Base-by-base conservation (phyloP, 805 yeast species). In the Millerozyma miso region DNA sequence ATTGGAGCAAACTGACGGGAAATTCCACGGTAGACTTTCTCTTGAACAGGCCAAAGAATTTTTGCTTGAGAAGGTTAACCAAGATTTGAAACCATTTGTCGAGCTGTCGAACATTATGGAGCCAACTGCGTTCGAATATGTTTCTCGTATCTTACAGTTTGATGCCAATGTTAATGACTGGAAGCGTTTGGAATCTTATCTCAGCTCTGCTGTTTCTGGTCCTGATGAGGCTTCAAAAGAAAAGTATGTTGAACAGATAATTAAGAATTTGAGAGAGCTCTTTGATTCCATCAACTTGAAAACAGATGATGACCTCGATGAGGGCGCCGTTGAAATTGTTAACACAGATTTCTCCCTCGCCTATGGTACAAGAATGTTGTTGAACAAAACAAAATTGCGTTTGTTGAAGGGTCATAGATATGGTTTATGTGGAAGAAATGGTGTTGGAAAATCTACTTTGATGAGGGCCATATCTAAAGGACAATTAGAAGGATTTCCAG, bases 401-500 rank as follows among this genome's bases (percentile, higher is more conserved):
- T 76, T 91, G 49, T 73, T 87, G 54, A 88, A 90, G 71, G 98
- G 98, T 56, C 97, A 88, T 69, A 80, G 99, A 68, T 91, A 91
- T 60, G 99, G 99, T 74, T 77, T 91, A 48, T 88, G 97, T 76
- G 99, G 99, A 62, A 78, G 97, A 70, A 91, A 91, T 63, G 99
- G 99, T 77, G 97, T 97, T 46, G 99, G 99, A 73, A 91, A 91
- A 68, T 89, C 97, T 12, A 91, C 99, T 13, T 75, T 91, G 57
- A 89, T 91, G 98, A 81, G 98, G 66, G 84, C 98, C 23, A 93
- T 91, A 57, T 88, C 96, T 42, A 88, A 88, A 59, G 98, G 98
- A 45, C 96, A 91, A 70, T 76, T 91, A 50, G 98, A 91, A 70
- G 98, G 98, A 3, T 91, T 93, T 81, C 99, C 99, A 35, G 85